These are phyloP conservation scores for Zymoseptoria brevis DNA, from an alignment of 2,329 filamentous ascomycete genomes.

Conservation along the genomic window DNA sequence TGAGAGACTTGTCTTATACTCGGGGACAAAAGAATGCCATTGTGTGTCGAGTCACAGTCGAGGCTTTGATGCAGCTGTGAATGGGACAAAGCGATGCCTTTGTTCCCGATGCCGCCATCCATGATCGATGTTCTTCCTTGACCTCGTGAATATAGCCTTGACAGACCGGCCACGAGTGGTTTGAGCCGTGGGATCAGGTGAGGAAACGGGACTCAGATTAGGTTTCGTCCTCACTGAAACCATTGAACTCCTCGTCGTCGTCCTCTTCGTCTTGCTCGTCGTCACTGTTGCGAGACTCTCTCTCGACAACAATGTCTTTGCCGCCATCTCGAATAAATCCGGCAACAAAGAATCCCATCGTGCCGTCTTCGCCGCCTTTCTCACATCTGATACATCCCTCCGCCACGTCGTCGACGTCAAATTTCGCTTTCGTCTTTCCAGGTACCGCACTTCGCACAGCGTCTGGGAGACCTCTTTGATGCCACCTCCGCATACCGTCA, in stretches of 20 bases:
- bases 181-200: not conserved
- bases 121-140: not conserved
- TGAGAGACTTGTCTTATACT: not conserved
- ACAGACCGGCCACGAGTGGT: not conserved
- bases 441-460: conserved; percentile 32
- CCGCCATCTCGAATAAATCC: conserved; percentile 60
- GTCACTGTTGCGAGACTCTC: not conserved
- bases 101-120: not conserved
- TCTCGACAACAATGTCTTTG: not conserved
- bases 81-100: not conserved
- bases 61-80: not conserved
- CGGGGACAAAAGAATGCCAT: not conserved
- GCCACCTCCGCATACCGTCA: conserved; percentile 67
- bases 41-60: not conserved
- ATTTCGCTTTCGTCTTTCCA: not conserved
- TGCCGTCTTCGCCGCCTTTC: conserved; percentile 70
- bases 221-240: conserved; percentile 33
- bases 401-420: conserved; percentile 36
- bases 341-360: conserved; percentile 95
- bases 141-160: not conserved
- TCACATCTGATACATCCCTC: conserved; percentile 76
- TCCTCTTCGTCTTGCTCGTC: conserved; percentile 2
- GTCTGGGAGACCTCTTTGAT: conserved; percentile 42
- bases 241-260: conserved; percentile 35
- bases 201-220: not conserved